Evolutionary conservation across 176 grass and related monocot genomes (phyloP), one percentile per base, ranked within the genome.

Genomic region (Oryza officinalis): DNA sequence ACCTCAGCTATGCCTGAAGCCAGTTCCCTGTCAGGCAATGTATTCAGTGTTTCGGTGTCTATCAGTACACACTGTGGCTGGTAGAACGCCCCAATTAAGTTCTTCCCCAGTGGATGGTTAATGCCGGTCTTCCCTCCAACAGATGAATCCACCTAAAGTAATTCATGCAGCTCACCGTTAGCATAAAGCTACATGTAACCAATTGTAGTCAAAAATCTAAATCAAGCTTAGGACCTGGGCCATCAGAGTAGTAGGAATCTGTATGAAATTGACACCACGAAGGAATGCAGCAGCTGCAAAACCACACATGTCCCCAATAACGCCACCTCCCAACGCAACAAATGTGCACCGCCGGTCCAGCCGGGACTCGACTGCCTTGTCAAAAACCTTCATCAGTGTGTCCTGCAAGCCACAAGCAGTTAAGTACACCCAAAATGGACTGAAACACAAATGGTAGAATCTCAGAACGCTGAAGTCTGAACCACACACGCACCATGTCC

Each of bases 251-350:
- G 93, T 99, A 6, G 96, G 96, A 85, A 99, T 99, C 78, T 99
- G 93, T 92, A 99, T 94, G 82, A 99, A 96, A 90, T 99, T 99
- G 88, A 99, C 96, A 15, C 96, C 96, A 27, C 91, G 93, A 40
- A 99, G 86, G 81, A 92, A 99, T 25, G 91, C 71, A 27, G 93
- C 89, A 15, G 93, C 93, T 1, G 93, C 93, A 69, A 92, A 99
- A 27, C 91, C 93, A 3, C 97, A 99, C 97, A 98, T 95, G 47
- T 99, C 97, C 38, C 97, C 96, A 46, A 99, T 94, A 74, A 99
- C 96, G 40, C 96, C 91, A 63, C 96, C 96, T 3, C 93, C 91
- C 57, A 99, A 86, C 8, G 96, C 93, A 38, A 99, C 89, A 47
- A 96, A 99, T 28, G 96, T 99, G 81, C 93, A 92, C 11, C 86